These are phyloP conservation scores for Coelastrella sp. DNA, from an alignment of 139 green algal genomes.

Conservation along the genomic window DNA sequence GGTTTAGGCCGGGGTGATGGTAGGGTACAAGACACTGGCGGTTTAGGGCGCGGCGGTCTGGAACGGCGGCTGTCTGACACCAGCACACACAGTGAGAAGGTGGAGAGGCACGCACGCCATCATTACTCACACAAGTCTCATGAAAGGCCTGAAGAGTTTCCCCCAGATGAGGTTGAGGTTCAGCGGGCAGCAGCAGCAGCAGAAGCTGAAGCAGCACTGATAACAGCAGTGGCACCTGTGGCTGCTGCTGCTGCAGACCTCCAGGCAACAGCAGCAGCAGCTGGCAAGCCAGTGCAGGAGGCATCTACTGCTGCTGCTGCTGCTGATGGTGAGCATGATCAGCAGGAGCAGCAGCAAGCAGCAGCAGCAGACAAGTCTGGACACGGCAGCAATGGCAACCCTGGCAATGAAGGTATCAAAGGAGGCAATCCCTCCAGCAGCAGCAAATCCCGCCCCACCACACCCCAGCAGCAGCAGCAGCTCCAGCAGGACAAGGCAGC, in stretches of 20 bases:
- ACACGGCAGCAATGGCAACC: background rate
- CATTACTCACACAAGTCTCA: constrained; percentile 10
- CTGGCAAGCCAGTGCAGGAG: background rate
- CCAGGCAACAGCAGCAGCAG: background rate
- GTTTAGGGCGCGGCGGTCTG: background rate
- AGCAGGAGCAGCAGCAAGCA: background rate
- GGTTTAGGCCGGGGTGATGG: background rate
- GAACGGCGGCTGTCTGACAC: constrained; percentile 3
- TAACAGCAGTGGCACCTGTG: constrained; percentile 33
- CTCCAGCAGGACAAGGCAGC: constrained; percentile 28
- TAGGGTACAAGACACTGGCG: background rate
- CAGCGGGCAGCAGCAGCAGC: constrained; percentile 15
- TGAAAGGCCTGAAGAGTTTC: background rate
- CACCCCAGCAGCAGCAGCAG: constrained; percentile 9
- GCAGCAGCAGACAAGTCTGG: constrained; percentile 8
- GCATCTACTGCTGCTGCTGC: background rate
- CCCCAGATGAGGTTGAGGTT: background rate
- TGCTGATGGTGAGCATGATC: background rate
- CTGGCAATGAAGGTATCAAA: background rate
- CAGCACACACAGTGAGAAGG: constrained; percentile 16
- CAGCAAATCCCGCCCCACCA: background rate
- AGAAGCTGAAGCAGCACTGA: constrained; percentile 18
- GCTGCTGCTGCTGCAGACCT: background rate
- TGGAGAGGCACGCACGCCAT: constrained; percentile 2
- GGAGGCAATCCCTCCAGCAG: constrained; percentile 30